Base-by-base conservation (phyloP, 1,284 basidiomycete genomes). In the Cutaneotrichosporon cavernicola region DNA sequence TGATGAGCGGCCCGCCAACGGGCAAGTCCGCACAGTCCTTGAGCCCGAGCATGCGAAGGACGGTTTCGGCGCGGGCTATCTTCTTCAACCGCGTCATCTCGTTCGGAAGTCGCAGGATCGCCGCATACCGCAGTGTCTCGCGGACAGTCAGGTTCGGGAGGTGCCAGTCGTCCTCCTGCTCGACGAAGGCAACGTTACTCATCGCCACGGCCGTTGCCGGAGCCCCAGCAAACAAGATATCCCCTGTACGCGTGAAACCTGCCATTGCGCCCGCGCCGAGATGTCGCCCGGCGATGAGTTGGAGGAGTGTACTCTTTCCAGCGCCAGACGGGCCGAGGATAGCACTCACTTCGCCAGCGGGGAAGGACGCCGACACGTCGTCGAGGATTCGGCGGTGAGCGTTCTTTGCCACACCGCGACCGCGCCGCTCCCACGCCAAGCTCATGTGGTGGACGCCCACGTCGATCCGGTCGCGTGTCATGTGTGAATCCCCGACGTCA, bases 121-220 rank as follows among this genome's bases (percentile, higher is more conserved):
- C 84, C 1, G 85, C 84, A 66, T 83, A 85, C 0, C 81, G 78
- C 4, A 86, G 71, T 21, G 74, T 77, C 66, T 76, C 75, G 21
- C 77, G 62, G 0, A 84, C 83, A 7, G 84, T 85, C 2, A 83
- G 72, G 5, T 79, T 81, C 0, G 82, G 82, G 4, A 85, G 72
- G 69, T 82, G 82, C 72, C 81, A 82, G 57, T 82, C 80, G 61
- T 85, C 84, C 56, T 84, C 84, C 73, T 85, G 84, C 63, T 85
- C 82, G 8, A 85, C 83, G 63, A 84, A 85, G 0, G 83, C 83
- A 22, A 84, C 76, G 32, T 82, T 77, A 31, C 74, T 78, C 65
- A 73, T 76, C 18, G 74, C 67, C 4, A 73, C 62, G 4, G 69
- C 47, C 1, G 73, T 70, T 5, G 73, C 66, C 1, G 73, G 70